Evolutionary conservation across 2,329 filamentous ascomycete genomes (phyloP).

Genomic region (Thyridium curvatum): DNA sequence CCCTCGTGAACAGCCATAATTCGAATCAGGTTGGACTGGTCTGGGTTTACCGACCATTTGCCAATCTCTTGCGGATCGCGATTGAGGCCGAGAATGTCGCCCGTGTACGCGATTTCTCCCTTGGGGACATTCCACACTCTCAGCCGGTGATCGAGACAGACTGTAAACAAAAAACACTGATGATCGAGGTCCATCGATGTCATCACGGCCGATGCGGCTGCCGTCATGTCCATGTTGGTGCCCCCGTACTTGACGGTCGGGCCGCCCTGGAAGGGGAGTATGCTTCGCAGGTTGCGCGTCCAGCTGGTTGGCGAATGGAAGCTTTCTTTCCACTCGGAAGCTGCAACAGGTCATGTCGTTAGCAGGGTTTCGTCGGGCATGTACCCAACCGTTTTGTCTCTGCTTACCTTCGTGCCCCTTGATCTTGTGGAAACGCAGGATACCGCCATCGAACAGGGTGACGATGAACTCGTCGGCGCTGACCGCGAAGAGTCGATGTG

Average conservation of each 20-base stretch:
- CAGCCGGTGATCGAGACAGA: slow-evolving; percentile 83
- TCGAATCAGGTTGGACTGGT: slow-evolving; percentile 69
- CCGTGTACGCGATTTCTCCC: slow-evolving; percentile 68
- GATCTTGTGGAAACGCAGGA: slow-evolving; percentile 63
- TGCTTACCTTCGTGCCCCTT: slow-evolving; percentile 38
- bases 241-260: slow-evolving; percentile 59
- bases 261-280: slow-evolving; percentile 60
- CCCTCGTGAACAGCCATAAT: slow-evolving; percentile 55
- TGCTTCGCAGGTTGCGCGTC: slow-evolving; percentile 58
- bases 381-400: background rate
- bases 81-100: slow-evolving; percentile 68
- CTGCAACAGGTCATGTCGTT: background rate
- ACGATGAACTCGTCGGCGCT: slow-evolving; percentile 70
- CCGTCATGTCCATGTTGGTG: slow-evolving; percentile 58
- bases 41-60: slow-evolving; percentile 74
- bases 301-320: slow-evolving; percentile 70
- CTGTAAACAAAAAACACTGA: slow-evolving; percentile 60
- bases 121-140: slow-evolving; percentile 85
- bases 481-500: slow-evolving; percentile 74
- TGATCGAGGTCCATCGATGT: slow-evolving; percentile 43
- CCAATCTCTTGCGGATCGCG: slow-evolving; percentile 60
- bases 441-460: slow-evolving; percentile 71
- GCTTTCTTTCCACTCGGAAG: slow-evolving; percentile 58
- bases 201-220: slow-evolving; percentile 57
- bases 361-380: too few species aligned